Conservation (phyloP, 2,329 filamentous ascomycete species). For the Fusarium floridanum region DNA sequence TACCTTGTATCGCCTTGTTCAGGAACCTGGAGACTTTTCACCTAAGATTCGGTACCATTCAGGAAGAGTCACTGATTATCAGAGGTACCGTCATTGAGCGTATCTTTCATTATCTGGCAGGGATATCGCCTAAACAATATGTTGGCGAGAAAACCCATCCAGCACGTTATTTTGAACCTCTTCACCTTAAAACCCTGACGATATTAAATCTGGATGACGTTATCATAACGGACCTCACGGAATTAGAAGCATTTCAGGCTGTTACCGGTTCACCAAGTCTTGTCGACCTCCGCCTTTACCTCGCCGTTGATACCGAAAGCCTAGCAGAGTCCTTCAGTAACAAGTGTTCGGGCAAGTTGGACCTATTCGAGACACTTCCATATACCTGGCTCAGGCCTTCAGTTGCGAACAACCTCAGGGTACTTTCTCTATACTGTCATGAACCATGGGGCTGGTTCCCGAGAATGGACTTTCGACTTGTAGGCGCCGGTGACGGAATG, state of each 20-base stretch:
- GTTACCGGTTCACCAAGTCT: neutral
- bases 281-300: slow-evolving; percentile 6
- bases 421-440: slow-evolving; percentile 54
- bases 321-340: neutral
- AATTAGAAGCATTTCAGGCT: neutral
- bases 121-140: neutral
- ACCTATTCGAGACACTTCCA: slow-evolving; percentile 27
- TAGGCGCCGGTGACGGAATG: slow-evolving; percentile 39
- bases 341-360: neutral
- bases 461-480: slow-evolving; percentile 50
- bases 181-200: neutral
- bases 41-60: neutral
- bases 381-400: slow-evolving; percentile 35
- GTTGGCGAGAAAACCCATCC: neutral
- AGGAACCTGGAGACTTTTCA: slow-evolving; percentile 12
- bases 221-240: neutral
- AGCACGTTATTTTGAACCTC: too few relatives aligned
- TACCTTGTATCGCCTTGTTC: slow-evolving; percentile 13
- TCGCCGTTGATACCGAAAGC: neutral
- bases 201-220: slow-evolving; percentile 15
- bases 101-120: slow-evolving; percentile 22
- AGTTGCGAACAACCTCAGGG: slow-evolving; percentile 42
- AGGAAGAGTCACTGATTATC: slow-evolving; percentile 3
- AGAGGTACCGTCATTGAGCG: slow-evolving; percentile 15
- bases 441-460: slow-evolving; percentile 56